A percentile compares a stretch with the other conserved stretches of the same genome.
Evolutionary conservation across 208 protist species (phyloP).

Genomic region (Wallacemonas sp.): DNA sequence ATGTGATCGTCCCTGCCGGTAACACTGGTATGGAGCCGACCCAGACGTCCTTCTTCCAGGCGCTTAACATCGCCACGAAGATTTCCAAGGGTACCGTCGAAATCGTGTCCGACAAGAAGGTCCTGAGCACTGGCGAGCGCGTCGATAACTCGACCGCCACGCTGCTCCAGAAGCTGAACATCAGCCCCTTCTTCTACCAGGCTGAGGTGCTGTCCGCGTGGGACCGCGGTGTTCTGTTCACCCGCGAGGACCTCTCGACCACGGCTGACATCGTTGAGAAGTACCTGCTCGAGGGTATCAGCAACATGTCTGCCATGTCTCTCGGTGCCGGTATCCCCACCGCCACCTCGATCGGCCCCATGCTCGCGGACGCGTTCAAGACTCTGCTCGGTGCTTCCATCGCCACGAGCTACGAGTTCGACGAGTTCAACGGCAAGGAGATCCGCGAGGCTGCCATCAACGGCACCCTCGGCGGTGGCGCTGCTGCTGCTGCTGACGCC

Average conservation of each 20-base stretch:
- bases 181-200: conserved; percentile 99
- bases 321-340: conserved; percentile 96
- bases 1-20: conserved; percentile 96
- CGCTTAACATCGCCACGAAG: conserved; percentile 99
- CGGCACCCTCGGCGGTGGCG: conserved; percentile 76
- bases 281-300: conserved; percentile 89
- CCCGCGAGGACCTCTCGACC: conserved; percentile 94
- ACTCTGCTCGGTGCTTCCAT: conserved; percentile 95
- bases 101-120: conserved; percentile 96
- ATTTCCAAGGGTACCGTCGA: conserved; percentile 99
- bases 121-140: conserved; percentile 95
- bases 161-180: conserved; percentile 98
- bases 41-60: conserved; percentile 99
- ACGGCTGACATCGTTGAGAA: conserved; percentile 91
- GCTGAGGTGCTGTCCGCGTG: conserved; percentile 93
- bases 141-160: conserved; percentile 97
- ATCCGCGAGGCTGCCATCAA: conserved; percentile 90
- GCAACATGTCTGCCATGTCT: conserved; percentile 94
- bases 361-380: conserved; percentile 97
- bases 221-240: conserved; percentile 96
- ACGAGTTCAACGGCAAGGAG: conserved; percentile 76
- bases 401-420: conserved; percentile 94
- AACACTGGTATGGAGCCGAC: conserved; percentile 98
- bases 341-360: conserved; percentile 94
- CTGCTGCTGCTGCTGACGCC: conserved; percentile 62